These are phyloP conservation scores for Neurospora sp. DNA, from an alignment of 2,329 filamentous ascomycete species.

Conservation along the genomic window DNA sequence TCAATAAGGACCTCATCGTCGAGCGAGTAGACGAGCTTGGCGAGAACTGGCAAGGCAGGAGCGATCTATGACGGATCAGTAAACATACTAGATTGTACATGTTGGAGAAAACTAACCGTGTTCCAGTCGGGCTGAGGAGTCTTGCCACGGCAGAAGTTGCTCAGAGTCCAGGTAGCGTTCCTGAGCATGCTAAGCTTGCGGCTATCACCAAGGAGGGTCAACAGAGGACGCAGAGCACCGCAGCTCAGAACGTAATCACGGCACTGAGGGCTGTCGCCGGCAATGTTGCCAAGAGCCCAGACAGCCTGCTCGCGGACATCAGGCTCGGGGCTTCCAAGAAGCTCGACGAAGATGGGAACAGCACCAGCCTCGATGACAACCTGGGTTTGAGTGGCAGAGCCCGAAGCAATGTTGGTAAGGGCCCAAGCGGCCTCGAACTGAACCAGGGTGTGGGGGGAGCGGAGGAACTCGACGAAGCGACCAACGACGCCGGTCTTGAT, in stretches of 20 bases:
- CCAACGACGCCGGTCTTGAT: conserved; percentile 98
- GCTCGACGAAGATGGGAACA: conserved; percentile 96
- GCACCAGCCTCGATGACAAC: conserved; percentile 97
- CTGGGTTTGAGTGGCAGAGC: conserved; percentile 93
- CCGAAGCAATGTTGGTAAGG: conserved; percentile 97
- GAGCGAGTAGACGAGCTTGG: conserved; percentile 96
- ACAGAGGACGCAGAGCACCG: conserved; percentile 81
- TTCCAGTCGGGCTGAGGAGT: conserved; percentile 97
- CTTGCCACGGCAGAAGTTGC: conserved; percentile 99
- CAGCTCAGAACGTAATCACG: conserved; percentile 91
- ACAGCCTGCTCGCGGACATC: conserved; percentile 98
- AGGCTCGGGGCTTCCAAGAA: conserved; percentile 88
- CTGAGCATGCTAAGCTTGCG: conserved; percentile 98
- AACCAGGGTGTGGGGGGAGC: conserved; percentile 93
- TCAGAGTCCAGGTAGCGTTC: conserved; percentile 97
- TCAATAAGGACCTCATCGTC: conserved; percentile 98
- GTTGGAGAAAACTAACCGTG: conserved; percentile 55
- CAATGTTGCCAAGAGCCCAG: conserved; percentile 97
- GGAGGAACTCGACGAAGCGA: conserved; percentile 96
- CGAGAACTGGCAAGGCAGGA: conserved; percentile 84
- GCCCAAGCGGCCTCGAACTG: conserved; percentile 99
- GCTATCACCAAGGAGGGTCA: conserved; percentile 87
- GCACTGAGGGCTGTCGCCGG: conserved; percentile 94
- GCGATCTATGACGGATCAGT: conserved; percentile 55
- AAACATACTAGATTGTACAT: conserved; percentile 13